phyloP scores from a whole-genome alignment of 768 basidiomycete species.

The Chlorophyllum brunneum region DNA sequence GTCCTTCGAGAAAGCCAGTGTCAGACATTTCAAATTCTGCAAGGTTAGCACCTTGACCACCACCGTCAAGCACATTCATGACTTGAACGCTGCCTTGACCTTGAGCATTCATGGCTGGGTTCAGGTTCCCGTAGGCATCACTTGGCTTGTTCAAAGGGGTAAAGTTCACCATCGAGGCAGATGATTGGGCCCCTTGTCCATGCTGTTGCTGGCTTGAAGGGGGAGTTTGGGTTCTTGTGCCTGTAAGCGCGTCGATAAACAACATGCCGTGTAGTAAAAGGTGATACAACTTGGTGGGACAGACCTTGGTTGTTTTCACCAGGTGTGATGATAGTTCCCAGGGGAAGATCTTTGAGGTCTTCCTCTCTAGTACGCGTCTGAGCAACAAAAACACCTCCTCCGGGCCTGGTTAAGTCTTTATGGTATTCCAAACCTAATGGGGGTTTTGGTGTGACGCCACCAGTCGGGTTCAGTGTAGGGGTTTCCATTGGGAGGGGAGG shows the following conservation, averaged over 20 bases:
- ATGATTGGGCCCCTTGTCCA: constrained; percentile 5
- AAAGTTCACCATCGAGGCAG: constrained; percentile 52
- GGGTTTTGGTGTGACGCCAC: constrained; percentile 58
- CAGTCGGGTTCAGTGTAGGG: constrained; percentile 73
- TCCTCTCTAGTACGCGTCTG: constrained; percentile 39
- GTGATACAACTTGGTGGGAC: neutral
- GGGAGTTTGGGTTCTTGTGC: neutral
- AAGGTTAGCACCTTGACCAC: constrained; percentile 48
- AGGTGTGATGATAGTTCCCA: constrained; percentile 48
- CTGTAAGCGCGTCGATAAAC: too few relatives aligned
- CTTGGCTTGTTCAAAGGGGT: constrained; percentile 43
- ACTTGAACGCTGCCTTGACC: constrained; percentile 59
- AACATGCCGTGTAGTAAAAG: too few relatives aligned
- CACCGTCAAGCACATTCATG: constrained; percentile 70
- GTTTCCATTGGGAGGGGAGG: constrained; percentile 46
- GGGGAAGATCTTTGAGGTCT: constrained; percentile 50
- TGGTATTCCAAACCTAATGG: constrained; percentile 63
- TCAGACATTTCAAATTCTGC: constrained; percentile 67
- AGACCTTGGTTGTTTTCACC: constrained; percentile 33
- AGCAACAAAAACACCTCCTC: constrained; percentile 84
- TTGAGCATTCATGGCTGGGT: constrained; percentile 65
- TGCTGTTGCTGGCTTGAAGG: constrained; percentile 13
- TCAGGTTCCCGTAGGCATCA: constrained; percentile 53
- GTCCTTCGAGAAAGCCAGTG: constrained; percentile 68
- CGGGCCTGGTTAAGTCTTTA: constrained; percentile 76